Evolutionary conservation across 202 grass and related monocot genomes (phyloP), one percentile per base, ranked within the genome.

Genomic region (Carex sylvatica): DNA sequence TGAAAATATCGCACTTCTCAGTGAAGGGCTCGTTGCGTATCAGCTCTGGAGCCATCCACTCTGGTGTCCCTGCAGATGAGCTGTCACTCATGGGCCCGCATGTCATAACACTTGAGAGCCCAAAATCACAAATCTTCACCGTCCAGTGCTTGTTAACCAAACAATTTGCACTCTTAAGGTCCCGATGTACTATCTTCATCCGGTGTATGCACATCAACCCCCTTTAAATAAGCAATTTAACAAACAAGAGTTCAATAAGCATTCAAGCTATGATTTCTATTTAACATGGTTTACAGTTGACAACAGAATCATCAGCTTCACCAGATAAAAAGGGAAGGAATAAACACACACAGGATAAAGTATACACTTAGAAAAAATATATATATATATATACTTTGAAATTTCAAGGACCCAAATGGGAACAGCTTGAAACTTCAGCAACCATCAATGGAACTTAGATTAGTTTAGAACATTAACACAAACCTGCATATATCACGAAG

Each of bases 41-140:
- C 78, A 99, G 89, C 85, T 99, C 96, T 84, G 96, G 96, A 69
- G 96, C 96, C 96, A 99, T 99, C 96, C 96, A 99, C 84, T 99
- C 96, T 10, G 96, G 96, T 26, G 96, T 99, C 77, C 96, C 96
- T 52, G 93, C 93, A 85, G 96, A 96, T 47, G 91, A 95, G 83
- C 88, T 93, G 86, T 93, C 96, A 16, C 83, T 93, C 93, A 99
- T 86, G 36, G 93, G 89, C 80, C 89, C 86, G 71, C 87, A 79
- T 60, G 82, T 85, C 70, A 93, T 92, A 52, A 90, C 91, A 42
- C 88, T 86, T 67, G 96, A 99, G 81, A 99, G 91, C 54, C 96
- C 96, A 10, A 99, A 99, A 81, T 99, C 96, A 81, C 96, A 99
- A 89, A 99, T 99, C 85, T 99, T 99, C 14, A 92, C 91, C 56